Evolutionary conservation across 192 early-diverging fungal genomes (phyloP), one percentile per base, ranked within the genome.

Genomic region (Coemansia aciculifera): DNA sequence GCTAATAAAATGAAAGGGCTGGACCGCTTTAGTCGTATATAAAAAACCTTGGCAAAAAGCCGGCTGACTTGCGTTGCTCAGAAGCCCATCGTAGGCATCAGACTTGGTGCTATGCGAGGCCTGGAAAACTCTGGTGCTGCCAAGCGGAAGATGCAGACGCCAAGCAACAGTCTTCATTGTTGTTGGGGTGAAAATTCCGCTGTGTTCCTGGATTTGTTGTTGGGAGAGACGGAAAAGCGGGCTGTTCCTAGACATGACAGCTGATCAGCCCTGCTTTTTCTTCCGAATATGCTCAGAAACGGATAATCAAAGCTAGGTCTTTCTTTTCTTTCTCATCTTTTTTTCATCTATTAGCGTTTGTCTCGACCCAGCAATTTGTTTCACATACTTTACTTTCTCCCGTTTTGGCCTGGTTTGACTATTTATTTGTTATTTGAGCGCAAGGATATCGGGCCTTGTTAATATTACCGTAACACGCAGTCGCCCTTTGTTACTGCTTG

Each of bases 251-350:
- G 19, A 49, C 51, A 29, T 15, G 24, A 31, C 51, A 54, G 51
- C 51, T 54, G 51, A 54, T 39, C 59, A 39, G 8, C 62, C 62
- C 59, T 34, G 12, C 19, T 49, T 51, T 44, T 49, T 49, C 51
- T 24, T 66, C 51, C 64, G 10, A 42, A 54, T 54, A 49, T 36
- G 27, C 27, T 27, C 27, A 27, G 27, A 29, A 54, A 54, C 11
- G 24, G 27, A 54, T 24, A 27, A 54, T 54, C 51, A 49, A 49
- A 49, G 46, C 51, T 54, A 21, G 51, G 27, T 24, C 40, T 17
- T 38, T 38, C 11, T 52, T 65, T 34, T 49, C 59, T 19, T 27
- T 40, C 36, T 69, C 49, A 19, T 31, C 43, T 61, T 44, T 34
- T n/a, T 63, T 63, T 29, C 29, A 31, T 51, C 34, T 51, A 32